These are phyloP conservation scores for Thelonectria rubi DNA, from an alignment of 2,329 filamentous ascomycete species.

Conservation along the genomic window DNA sequence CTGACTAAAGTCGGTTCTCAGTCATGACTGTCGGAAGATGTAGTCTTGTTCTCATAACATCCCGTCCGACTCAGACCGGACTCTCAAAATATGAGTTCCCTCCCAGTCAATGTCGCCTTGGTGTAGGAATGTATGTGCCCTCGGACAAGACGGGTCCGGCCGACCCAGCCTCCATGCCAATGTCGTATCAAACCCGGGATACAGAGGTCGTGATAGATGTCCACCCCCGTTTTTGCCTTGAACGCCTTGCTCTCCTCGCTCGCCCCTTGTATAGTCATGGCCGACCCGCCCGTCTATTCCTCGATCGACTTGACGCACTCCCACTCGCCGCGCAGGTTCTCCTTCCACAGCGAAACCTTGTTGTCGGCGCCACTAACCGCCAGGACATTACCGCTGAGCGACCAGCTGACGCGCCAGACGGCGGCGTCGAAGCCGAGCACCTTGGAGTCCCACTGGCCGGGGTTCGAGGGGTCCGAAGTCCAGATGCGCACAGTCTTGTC, in stretches of 20 bases:
- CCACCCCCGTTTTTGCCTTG: constrained; percentile 43
- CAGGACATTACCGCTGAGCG: constrained; percentile 93
- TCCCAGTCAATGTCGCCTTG: neutral
- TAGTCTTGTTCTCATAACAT: neutral
- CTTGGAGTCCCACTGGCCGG: constrained; percentile 84
- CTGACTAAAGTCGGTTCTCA: constrained; percentile 20
- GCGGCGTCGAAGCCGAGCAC: constrained; percentile 87
- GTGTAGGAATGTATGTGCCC: neutral
- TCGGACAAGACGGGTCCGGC: neutral
- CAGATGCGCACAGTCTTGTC: constrained; percentile 98
- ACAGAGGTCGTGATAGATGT: constrained; percentile 37
- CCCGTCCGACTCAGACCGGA: constrained; percentile 5
- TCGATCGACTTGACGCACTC: constrained; percentile 97
- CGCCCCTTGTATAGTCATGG: constrained; percentile 50
- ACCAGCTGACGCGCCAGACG: constrained; percentile 98
- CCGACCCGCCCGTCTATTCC: constrained; percentile 63
- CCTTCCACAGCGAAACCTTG: constrained; percentile 98
- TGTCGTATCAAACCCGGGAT: constrained; percentile 25
- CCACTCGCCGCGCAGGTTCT: constrained; percentile 96
- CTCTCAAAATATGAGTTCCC: constrained; percentile 4
- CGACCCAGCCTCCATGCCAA: constrained; percentile 16
- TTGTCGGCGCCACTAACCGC: constrained; percentile 95
- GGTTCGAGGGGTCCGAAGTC: constrained; percentile 74
- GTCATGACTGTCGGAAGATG: constrained; percentile 2
- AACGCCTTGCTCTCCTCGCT: constrained; percentile 48